These are phyloP conservation scores for Nannizzia gypsea DNA, from an alignment of 2,329 filamentous ascomycete genomes.

Conservation along the genomic window DNA sequence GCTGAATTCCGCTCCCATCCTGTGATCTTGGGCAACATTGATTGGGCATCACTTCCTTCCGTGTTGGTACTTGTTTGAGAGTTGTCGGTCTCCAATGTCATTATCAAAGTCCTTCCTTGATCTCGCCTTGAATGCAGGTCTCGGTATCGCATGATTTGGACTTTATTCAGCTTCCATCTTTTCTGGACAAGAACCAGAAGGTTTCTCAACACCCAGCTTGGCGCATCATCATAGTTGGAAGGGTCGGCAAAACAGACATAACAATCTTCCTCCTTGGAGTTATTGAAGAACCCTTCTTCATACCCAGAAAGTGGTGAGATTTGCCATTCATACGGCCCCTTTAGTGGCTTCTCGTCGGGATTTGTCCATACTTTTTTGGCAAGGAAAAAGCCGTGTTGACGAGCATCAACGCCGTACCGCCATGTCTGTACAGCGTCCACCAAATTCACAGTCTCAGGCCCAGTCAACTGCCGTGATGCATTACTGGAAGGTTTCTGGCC, in stretches of 20 bases:
- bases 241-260: constrained; percentile 85
- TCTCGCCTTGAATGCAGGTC: constrained; percentile 69
- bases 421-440: constrained; percentile 79
- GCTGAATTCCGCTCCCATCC: constrained; percentile 83
- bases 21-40: constrained; percentile 69
- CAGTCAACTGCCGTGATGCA: constrained; percentile 38
- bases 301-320: constrained; percentile 65
- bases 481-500: constrained; percentile 4
- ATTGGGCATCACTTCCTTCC: constrained; percentile 9
- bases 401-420: constrained; percentile 66
- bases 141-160: constrained; percentile 81
- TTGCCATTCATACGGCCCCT: constrained; percentile 53
- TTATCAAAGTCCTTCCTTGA: constrained; percentile 67
- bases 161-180: constrained; percentile 62
- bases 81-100: constrained; percentile 45
- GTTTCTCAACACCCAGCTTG: constrained; percentile 88
- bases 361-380: constrained; percentile 55
- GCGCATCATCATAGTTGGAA: constrained; percentile 75
- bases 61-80: constrained; percentile 23
- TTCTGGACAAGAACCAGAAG: constrained; percentile 73
- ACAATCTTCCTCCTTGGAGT: constrained; percentile 56
- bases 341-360: not conserved
- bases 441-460: constrained; percentile 62
- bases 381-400: constrained; percentile 93
- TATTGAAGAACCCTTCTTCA: constrained; percentile 78